A percentile compares a stretch with the other conserved stretches of the same genome.
Evolutionary conservation across 352 stramenopile species (phyloP).

Genomic region (Peronospora farinosa): DNA sequence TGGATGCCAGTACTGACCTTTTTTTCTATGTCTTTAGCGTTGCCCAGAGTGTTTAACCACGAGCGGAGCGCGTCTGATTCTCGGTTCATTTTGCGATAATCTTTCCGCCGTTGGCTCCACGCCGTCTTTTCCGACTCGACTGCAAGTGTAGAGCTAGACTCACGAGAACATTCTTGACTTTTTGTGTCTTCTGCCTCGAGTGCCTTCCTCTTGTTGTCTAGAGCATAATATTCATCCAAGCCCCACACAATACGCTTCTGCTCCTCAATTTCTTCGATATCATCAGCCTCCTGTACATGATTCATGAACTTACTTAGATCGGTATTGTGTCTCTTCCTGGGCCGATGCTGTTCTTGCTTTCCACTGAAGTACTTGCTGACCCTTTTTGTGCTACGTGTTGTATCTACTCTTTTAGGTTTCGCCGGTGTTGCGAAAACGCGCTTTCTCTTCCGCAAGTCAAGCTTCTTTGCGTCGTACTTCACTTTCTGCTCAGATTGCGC

Average conservation of each 20-base stretch:
- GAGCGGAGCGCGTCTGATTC: slow-evolving; percentile 3
- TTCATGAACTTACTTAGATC: slow-evolving; percentile 26
- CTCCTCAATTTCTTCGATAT: slow-evolving; percentile 24
- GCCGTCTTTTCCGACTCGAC: slow-evolving; percentile 7
- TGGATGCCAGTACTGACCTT: slow-evolving; percentile 3
- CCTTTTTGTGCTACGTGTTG: slow-evolving; percentile 4
- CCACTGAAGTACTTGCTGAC: slow-evolving; percentile 25
- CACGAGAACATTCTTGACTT: not conserved
- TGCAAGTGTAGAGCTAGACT: not conserved
- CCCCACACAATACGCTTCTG: slow-evolving; percentile 16
- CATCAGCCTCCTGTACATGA: slow-evolving; percentile 30
- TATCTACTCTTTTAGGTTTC: not conserved
- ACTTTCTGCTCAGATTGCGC: not conserved
- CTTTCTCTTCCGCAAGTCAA: slow-evolving; percentile 20
- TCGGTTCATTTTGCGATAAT: slow-evolving; percentile 17
- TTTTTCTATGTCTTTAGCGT: slow-evolving; percentile 5
- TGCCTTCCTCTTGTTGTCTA: slow-evolving; percentile 26
- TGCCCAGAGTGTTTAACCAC: slow-evolving; percentile 14
- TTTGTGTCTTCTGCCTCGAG: slow-evolving; percentile 6
- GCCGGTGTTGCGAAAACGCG: slow-evolving; percentile 7
- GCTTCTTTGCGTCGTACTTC: slow-evolving; percentile 11
- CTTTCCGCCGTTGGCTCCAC: slow-evolving; percentile 17
- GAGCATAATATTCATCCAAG: slow-evolving; percentile 28
- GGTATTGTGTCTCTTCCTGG: slow-evolving; percentile 19
- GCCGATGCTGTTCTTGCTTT: slow-evolving; percentile 6